Base-by-base conservation (phyloP, 495 filamentous ascomycete species). In the Saxispiralis lemnorum region DNA sequence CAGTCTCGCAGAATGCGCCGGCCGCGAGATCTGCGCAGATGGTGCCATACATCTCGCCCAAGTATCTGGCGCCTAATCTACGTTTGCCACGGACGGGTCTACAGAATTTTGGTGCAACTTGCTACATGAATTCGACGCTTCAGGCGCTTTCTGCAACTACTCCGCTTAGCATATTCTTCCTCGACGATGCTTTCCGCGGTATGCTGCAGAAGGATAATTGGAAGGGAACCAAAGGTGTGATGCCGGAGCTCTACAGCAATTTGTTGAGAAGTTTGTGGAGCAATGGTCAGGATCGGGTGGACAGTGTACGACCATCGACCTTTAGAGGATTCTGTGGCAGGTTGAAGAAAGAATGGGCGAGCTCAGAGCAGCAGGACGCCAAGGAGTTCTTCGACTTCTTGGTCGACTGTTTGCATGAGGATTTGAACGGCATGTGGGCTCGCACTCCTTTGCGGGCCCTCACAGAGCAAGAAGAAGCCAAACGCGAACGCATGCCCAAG, bases 121-220 rank as follows among this genome's bases (percentile, higher is more conserved):
- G 89, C 59, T 99, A 89, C 56, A 84, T 87, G 72, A 94, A 95
- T 63, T 73, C 81, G 12, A 78, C 76, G 3, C 61, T 99, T 12
- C 89, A 99, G 58, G 80, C 76, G 46, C 62, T 96, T 43, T 78
- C 80, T 46, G 79, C 78, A 2, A 89, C 83, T 1, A 64, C 73
- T 16, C 72, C 74, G 16, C 67, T 99, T 45, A 70, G 75, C 21
- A 64, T 73, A 21, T 79, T 83, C 43, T 77, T 95, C 50, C 28
- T 84, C 68, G 67, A 68, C 60, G 44, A 68, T 48, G 48, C 43
- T 31, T 61, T 68, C 50, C 53, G 56, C 20, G 45, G 56, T 45
- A 47, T 63, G 51, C 31, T 66, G 7, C 68, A 71, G 39, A 67
- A 51, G 2, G 60, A 61, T 1, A 72, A 83, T 49, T 78, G 70